Percentiles rank a stretch among this genome's conserved stretches.
Evolutionary conservation across 208 protist genomes (phyloP).

Genomic region (Acanthamoeba quina): DNA sequence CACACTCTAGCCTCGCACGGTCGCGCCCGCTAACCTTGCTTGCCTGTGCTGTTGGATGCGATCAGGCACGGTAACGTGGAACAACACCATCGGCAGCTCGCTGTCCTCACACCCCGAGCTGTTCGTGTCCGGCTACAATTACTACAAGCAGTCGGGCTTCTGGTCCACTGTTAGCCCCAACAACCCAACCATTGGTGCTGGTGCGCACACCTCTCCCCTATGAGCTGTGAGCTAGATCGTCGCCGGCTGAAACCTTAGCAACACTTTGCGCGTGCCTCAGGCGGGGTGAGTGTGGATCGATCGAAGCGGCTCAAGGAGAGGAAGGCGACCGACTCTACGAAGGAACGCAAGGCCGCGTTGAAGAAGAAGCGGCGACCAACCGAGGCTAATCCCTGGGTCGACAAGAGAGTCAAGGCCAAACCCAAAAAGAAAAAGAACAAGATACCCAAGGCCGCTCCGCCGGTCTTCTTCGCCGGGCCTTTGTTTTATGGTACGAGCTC

Average conservation of each 20-base stretch:
- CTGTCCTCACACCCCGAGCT: constrained; percentile 43
- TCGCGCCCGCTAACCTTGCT: not conserved
- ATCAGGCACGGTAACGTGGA: constrained; percentile 74
- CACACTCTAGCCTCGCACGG: too few relatives aligned
- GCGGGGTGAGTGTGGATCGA: constrained; percentile 19
- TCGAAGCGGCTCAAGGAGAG: constrained; percentile 43
- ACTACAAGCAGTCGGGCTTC: constrained; percentile 40
- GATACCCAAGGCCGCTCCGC: not conserved
- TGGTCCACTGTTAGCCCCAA: constrained; percentile 30
- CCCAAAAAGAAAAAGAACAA: constrained; percentile 52
- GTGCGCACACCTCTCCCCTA: not conserved
- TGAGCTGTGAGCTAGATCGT: not conserved
- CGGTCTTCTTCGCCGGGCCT: constrained; percentile 54
- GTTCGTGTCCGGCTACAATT: constrained; percentile 68
- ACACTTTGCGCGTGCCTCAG: not conserved
- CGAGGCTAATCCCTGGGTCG: constrained; percentile 30
- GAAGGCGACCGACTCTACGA: not conserved
- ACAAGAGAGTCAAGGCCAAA: not conserved
- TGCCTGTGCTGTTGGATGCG: too few relatives aligned
- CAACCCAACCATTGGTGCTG: constrained; percentile 39
- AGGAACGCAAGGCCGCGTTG: not conserved
- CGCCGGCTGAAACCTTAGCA: not conserved
- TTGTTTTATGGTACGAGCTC: constrained; percentile 38
- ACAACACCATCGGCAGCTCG: constrained; percentile 77
- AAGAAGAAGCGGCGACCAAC: constrained; percentile 59